phyloP scores from a whole-genome alignment of 2,329 filamentous ascomycete genomes.

The Paraconiothyrium sp. region DNA sequence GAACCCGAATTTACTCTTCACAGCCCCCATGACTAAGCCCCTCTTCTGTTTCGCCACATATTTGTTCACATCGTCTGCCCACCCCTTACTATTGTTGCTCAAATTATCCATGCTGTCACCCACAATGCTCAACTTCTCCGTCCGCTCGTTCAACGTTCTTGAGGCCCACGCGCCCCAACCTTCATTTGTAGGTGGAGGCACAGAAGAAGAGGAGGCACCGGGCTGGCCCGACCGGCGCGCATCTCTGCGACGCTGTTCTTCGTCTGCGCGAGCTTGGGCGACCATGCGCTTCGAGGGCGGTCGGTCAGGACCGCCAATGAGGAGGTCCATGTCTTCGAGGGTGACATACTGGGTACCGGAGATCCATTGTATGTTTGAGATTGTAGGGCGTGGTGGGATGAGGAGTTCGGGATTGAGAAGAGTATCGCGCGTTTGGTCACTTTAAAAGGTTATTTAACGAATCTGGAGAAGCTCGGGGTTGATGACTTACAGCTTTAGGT shows the following conservation, averaged over 20 bases:
- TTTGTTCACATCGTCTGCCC: conserved; percentile 88
- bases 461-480: conserved; percentile 23
- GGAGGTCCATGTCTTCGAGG: conserved; percentile 83
- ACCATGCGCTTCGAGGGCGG: conserved; percentile 90
- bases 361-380: conserved; percentile 96
- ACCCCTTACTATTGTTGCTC: conserved; percentile 81
- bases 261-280: conserved; percentile 78
- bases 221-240: conserved; percentile 42
- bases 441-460: conserved; percentile 32
- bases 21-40: conserved; percentile 75
- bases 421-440: conserved; percentile 68
- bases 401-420: conserved; percentile 80
- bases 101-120: conserved; percentile 86
- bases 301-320: conserved; percentile 88
- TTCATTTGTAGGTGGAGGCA: conserved; percentile 47
- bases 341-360: conserved; percentile 92
- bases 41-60: conserved; percentile 88
- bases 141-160: conserved; percentile 87
- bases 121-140: conserved; percentile 84
- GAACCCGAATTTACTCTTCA: conserved; percentile 50
- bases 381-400: conserved; percentile 85
- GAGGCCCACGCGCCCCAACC: conserved; percentile 81
- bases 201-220: conserved; percentile 48
- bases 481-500: conserved; percentile 66
- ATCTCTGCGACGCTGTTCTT: conserved; percentile 62